Evolutionary conservation across 345 rosid genomes (phyloP), one percentile per base, ranked within the genome.

Genomic region (Erodium maritimum): DNA sequence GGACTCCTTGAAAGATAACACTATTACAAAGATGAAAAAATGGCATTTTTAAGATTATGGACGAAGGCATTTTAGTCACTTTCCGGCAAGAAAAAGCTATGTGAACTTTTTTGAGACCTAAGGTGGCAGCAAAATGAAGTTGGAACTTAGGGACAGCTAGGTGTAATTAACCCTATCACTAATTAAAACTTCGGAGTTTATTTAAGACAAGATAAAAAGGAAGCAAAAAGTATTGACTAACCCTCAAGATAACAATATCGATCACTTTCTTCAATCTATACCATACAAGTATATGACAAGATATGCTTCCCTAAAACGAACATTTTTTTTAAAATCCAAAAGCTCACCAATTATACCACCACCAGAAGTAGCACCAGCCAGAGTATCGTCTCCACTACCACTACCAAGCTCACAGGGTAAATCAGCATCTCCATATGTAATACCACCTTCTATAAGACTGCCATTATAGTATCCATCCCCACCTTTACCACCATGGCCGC

Each of bases 331-430:
- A n/a, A 18, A 8, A 34, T 17, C 29, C 54, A 64, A 19, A 60
- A 63, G 34, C 73, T 71, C 66, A 87, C 97, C 95, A 71, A 90
- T 75, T 58, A 90, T 82, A 66, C 97, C 97, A 63, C 95, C 97
- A 58, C 97, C 97, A 57, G 94, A 78, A 59, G 86, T 83, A 56
- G 88, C 67, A 51, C 90, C 86, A 11, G 75, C 69, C 23, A 81
- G 80, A 60, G 79, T 85, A 65, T 77, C 78, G 62, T 83, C 72
- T 68, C 97, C 97, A 71, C 95, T 90, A 58, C 97, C 97, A 62
- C 97, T 90, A 18, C 97, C 97, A 73, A 90, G 94, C 69, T 90
- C 97, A 80, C 97, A 90, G 19, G 97, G 97, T 73, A 90, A 66
- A 65, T 88, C 82, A 45, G 89, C 78, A 77, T 79, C 77, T 59